Evolutionary conservation across 805 yeast genomes (phyloP).

Genomic region (Zygotorulaspora danielsina): DNA sequence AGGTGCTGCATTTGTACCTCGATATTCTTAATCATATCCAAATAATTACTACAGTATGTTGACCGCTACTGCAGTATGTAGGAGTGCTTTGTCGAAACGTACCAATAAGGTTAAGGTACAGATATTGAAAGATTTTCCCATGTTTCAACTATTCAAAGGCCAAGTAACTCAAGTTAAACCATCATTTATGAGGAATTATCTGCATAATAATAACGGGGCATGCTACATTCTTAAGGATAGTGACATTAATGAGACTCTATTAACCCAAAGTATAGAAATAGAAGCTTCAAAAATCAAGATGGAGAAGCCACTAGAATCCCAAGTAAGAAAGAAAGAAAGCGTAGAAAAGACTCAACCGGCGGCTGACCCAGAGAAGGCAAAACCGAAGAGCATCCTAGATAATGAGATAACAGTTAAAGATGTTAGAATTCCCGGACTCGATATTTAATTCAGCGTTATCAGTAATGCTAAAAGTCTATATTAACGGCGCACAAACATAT

Average conservation of each 20-base stretch:
- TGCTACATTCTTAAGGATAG: conserved; percentile 48
- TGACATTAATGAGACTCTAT: conserved; percentile 24
- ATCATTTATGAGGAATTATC: conserved; percentile 73
- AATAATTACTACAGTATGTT: conserved; percentile 16
- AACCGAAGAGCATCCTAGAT: conserved; percentile 15
- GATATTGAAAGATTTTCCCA: conserved; percentile 61
- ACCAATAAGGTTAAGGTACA: conserved; percentile 64
- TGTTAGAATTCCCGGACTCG: conserved; percentile 31
- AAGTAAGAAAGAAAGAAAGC: conserved; percentile 1
- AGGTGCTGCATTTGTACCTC: too few species aligned
- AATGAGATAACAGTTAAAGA: conserved; percentile 25
- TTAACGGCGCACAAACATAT: background rate
- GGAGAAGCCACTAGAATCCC: background rate
- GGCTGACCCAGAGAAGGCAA: conserved; percentile 4
- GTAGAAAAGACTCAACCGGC: conserved; percentile 1
- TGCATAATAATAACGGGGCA: conserved; percentile 72
- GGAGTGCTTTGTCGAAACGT: conserved; percentile 47
- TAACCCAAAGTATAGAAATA: conserved; percentile 12
- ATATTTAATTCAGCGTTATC: conserved; percentile 12
- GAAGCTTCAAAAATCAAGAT: conserved; percentile 8
- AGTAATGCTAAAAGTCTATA: background rate
- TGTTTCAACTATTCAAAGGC: conserved; percentile 58
- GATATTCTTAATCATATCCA: background rate
- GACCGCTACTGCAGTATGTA: conserved; percentile 37
- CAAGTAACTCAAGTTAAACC: conserved; percentile 73